These are phyloP conservation scores for Carex kokanica DNA, from an alignment of 176 grass and related monocot genomes.

Conservation along the genomic window DNA sequence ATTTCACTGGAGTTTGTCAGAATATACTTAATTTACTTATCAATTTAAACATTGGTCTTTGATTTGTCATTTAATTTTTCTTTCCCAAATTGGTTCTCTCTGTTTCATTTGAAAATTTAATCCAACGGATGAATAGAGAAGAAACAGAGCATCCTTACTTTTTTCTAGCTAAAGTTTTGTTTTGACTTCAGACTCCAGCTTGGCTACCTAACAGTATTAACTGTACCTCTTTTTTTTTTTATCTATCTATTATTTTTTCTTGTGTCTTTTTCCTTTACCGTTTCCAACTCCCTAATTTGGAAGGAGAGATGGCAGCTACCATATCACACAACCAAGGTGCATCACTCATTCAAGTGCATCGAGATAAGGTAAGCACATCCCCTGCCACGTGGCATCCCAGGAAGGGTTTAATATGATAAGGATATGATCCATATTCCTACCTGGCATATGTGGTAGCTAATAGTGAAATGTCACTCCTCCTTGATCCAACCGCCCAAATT, in stretches of 20 bases:
- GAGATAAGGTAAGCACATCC: not conserved
- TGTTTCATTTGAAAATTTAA: no score
- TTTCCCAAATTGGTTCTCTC: no score
- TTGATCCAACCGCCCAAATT: not conserved
- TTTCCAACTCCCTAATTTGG: constrained; percentile 8
- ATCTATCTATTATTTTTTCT: not conserved
- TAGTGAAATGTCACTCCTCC: not conserved
- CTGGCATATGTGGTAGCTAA: constrained; percentile 37
- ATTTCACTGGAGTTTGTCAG: no score
- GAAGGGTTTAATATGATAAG: constrained; percentile 27
- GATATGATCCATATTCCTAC: constrained; percentile 32
- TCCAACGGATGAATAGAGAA: no score
- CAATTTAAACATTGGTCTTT: no score
- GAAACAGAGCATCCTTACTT: not conserved
- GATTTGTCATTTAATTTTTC: no score
- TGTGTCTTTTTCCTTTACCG: not conserved
- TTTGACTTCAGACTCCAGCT: not conserved
- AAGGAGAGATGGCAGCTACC: constrained; percentile 15
- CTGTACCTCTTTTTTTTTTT: not conserved
- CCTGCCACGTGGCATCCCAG: constrained; percentile 15
- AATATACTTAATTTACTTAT: no score
- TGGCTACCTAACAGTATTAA: not conserved
- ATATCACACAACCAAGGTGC: constrained; percentile 13
- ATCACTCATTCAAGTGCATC: constrained; percentile 29
- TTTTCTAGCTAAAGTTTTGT: no score